Evolutionary conservation across 495 filamentous ascomycete genomes (phyloP), one percentile per base, ranked within the genome.

Genomic region (Cercophora sp.): DNA sequence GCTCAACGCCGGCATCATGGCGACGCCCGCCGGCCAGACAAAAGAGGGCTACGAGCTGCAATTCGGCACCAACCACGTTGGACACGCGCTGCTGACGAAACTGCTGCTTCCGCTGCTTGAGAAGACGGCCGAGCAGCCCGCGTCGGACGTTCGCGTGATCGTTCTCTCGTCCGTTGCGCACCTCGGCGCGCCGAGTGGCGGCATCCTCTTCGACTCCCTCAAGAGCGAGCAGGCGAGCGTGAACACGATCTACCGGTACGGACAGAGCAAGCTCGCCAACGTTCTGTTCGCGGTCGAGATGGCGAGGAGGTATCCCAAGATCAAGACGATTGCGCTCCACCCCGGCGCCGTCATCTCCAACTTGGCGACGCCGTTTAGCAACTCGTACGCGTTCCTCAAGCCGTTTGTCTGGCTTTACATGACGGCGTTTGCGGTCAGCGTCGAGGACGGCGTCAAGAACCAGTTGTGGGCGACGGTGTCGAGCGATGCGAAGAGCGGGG

Each of bases 1-100:
- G 56, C 52, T 47, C 64, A 89, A 89, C 59, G 86, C 86, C 2
- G 85, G 87, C 25, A 76, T 87, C 51, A 85, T 88, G 82, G 78
- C 71, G 6, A 56, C 73, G 8, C 75, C 81, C 2, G 64, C 68
- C 1, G 65, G 65, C 0, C 59, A 69, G 4, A 88, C 85, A 5
- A 60, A 72, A 8, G 81, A 88, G 11, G 84, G 85, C 10, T 84
- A 81, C 61, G 85, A 90, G 61, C 75, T 82, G 31, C 82, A 87
- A 48, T 80, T 89, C 54, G 84, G 80, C 10, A 83, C 80, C 4
- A 91, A 90, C 60, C 80, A 89, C 61, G 61, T 89, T 42, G 83
- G 79, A 5, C 85, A 87, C 55, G 81, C 80, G 41, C 72, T 88
- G 10, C 70, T 91, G 23, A 85, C 81, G 20, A 75, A 78, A 40